Conservation (phyloP, 148 eudicot genomes). For the Camellia lanceoleosa region DNA sequence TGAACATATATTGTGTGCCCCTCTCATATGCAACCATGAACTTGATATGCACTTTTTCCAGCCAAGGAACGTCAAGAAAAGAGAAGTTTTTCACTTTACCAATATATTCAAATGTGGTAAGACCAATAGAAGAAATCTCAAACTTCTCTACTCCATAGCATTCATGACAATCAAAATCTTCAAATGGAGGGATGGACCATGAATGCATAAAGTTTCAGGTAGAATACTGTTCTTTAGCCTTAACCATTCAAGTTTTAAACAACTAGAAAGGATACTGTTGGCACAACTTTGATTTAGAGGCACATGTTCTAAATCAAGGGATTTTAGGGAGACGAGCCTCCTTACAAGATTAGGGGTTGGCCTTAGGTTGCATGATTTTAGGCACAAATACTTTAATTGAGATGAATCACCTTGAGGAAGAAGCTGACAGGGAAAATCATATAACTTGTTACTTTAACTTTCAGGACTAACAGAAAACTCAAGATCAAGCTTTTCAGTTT, state of each 20-base stretch:
- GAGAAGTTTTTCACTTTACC: not conserved
- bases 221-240: slow-evolving; percentile 1
- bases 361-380: slow-evolving; percentile 13
- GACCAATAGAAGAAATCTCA: slow-evolving; percentile 13
- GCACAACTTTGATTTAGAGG: slow-evolving; percentile 9
- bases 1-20: not conserved
- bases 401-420: slow-evolving; percentile 8
- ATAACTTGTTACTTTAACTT: not conserved
- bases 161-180: slow-evolving; percentile 8
- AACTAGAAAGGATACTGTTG: slow-evolving; percentile 4
- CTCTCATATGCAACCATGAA: not conserved
- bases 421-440: slow-evolving; percentile 9
- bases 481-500: slow-evolving; percentile 19
- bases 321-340: slow-evolving; percentile 2
- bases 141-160: slow-evolving; percentile 11
- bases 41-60: slow-evolving; percentile 16
- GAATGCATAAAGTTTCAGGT: slow-evolving; percentile 9
- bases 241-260: slow-evolving; percentile 23
- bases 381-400: slow-evolving; percentile 15
- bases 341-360: slow-evolving; percentile 11
- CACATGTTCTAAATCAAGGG: slow-evolving; percentile 3
- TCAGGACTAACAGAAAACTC: not conserved
- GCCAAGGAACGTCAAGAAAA: slow-evolving; percentile 12
- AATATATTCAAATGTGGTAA: slow-evolving; percentile 15
- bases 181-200: slow-evolving; percentile 13